These are phyloP conservation scores for Coemansia sp. DNA, from an alignment of 192 early-diverging fungal species.

Conservation along the genomic window DNA sequence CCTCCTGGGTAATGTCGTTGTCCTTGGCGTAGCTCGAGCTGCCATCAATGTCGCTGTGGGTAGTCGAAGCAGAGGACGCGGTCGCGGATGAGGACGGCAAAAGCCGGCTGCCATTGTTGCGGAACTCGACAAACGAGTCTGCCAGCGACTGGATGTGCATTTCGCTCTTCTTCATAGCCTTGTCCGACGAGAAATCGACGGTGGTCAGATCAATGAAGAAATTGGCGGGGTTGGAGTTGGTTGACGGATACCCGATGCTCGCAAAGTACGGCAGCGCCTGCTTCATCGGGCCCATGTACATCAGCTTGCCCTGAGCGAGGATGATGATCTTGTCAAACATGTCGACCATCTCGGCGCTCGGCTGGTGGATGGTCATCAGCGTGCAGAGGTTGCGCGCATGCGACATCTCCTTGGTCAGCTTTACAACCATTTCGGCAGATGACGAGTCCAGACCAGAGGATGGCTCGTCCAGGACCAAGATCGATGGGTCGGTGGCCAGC, in stretches of 20 bases:
- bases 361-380: constrained; percentile 86
- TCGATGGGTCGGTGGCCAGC: constrained; percentile 53
- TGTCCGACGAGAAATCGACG: constrained; percentile 37
- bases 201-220: constrained; percentile 59
- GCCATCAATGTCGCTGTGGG: too few species aligned
- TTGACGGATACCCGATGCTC: constrained; percentile 51
- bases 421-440: constrained; percentile 56
- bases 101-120: neutral
- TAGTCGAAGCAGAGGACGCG: too few species aligned
- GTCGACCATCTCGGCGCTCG: constrained; percentile 68
- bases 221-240: constrained; percentile 65
- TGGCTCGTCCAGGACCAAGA: constrained; percentile 52
- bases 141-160: constrained; percentile 30
- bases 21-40: too few species aligned
- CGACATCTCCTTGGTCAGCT: constrained; percentile 55
- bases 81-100: too few species aligned
- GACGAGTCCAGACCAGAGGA: constrained; percentile 66
- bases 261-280: constrained; percentile 46
- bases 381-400: constrained; percentile 58
- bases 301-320: constrained; percentile 55
- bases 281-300: constrained; percentile 54
- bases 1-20: constrained; percentile 28
- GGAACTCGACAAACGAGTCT: constrained; percentile 18
- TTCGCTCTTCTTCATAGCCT: constrained; percentile 23
- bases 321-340: constrained; percentile 75